Conservation (phyloP, 2,329 filamentous ascomycete genomes). For the Coleophoma cylindrospora region DNA sequence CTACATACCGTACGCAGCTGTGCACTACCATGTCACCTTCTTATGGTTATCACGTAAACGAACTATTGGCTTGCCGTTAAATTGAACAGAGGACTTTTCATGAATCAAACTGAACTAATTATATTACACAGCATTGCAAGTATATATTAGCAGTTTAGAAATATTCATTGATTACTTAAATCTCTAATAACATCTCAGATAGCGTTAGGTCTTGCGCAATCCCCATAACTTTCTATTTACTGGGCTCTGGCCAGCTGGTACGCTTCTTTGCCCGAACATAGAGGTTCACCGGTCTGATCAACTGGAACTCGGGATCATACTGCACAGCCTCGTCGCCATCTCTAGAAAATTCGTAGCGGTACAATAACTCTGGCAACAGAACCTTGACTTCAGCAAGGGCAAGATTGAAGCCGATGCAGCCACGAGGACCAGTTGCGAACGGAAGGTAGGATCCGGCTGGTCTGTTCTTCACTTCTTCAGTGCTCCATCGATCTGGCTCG, state of each 20-base stretch:
- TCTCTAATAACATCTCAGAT: neutral
- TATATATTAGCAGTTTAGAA: too few relatives aligned
- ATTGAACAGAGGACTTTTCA: too few relatives aligned
- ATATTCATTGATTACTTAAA: too few relatives aligned
- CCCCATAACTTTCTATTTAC: neutral
- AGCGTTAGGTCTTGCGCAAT: neutral
- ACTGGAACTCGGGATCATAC: constrained; percentile 35
- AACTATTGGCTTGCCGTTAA: too few relatives aligned
- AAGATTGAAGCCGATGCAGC: constrained; percentile 36
- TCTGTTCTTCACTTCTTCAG: constrained; percentile 9
- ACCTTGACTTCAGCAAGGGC: constrained; percentile 32
- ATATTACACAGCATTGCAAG: too few relatives aligned
- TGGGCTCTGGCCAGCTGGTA: constrained; percentile 12
- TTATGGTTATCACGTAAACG: too few relatives aligned
- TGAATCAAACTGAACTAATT: too few relatives aligned
- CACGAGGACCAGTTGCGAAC: constrained; percentile 29
- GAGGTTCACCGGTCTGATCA: constrained; percentile 33
- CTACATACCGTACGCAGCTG: too few relatives aligned
- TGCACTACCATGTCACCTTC: too few relatives aligned
- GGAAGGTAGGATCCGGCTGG: constrained; percentile 26
- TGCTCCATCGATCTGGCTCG: constrained; percentile 17
- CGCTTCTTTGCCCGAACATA: constrained; percentile 20
- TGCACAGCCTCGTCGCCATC: constrained; percentile 27
- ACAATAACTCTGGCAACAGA: constrained; percentile 31
- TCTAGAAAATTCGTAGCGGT: constrained; percentile 29